Evolutionary conservation across 495 filamentous ascomycete species (phyloP).

Genomic region (Penicillium bovifimosum): DNA sequence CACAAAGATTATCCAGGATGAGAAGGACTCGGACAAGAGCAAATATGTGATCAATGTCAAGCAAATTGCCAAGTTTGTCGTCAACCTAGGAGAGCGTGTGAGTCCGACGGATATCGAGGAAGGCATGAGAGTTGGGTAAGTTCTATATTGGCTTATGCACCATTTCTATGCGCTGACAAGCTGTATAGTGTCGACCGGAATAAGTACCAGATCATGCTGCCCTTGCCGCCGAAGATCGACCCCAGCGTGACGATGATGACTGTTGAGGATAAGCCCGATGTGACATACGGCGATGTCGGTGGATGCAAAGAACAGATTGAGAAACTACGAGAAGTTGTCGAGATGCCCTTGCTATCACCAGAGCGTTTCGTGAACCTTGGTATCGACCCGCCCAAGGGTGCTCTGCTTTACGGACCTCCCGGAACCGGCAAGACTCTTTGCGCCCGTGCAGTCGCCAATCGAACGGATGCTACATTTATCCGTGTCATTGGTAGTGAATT

Average conservation of each 20-base stretch:
- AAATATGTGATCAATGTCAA: constrained; percentile 99
- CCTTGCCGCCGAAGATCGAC: constrained; percentile 98
- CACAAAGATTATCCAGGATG: constrained; percentile 98
- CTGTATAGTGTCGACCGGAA: constrained; percentile 80
- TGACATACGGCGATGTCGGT: constrained; percentile 97
- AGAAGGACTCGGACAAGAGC: constrained; percentile 94
- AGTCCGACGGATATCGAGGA: constrained; percentile 99
- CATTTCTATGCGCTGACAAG: constrained; percentile 10
- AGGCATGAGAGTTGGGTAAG: constrained; percentile 90
- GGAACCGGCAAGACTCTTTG: constrained; percentile 98
- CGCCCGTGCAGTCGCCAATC: constrained; percentile 92
- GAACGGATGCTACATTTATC: constrained; percentile 98
- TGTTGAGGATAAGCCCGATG: constrained; percentile 98
- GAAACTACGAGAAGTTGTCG: constrained; percentile 96
- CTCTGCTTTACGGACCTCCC: constrained; percentile 91
- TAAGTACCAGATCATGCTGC: constrained; percentile 97
- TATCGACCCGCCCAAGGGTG: constrained; percentile 97
- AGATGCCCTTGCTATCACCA: constrained; percentile 93
- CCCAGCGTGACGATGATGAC: constrained; percentile 99
- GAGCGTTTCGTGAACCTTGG: constrained; percentile 96
- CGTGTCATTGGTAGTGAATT: constrained; percentile 95
- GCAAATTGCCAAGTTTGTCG: constrained; percentile 98
- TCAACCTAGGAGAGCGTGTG: constrained; percentile 94
- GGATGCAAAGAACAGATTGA: constrained; percentile 99
- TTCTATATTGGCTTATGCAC: constrained; percentile 1